Percentiles rank a stretch among this genome's conserved stretches.
Conservation (phyloP, 192 early-diverging fungal species). For the Cetraspora pellucida region DNA sequence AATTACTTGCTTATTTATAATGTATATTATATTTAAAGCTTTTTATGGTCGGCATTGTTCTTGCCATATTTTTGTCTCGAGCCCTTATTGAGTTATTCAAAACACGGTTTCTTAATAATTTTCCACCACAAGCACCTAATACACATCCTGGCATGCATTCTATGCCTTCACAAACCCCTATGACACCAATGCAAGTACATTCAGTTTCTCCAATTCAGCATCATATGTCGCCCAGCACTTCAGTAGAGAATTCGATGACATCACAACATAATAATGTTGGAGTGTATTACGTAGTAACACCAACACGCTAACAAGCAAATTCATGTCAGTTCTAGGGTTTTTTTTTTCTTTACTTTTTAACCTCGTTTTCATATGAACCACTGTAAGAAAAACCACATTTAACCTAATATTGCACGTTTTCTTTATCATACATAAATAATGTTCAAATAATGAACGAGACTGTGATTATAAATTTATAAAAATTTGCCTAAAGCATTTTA, state of each 20-base stretch:
- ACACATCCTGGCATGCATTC: not conserved
- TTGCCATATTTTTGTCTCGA: not conserved
- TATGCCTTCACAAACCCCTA: not conserved
- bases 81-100: not conserved
- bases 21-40: not conserved
- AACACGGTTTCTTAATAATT: not conserved
- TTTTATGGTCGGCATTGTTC: slow-evolving; percentile 6
- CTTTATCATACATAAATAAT: no score
- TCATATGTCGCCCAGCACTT: not conserved
- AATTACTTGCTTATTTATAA: not conserved
- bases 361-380: no score
- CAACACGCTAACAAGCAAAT: not conserved
- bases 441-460: no score
- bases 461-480: no score
- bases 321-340: no score
- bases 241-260: not conserved
- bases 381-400: no score
- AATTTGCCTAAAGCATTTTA: no score
- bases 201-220: not conserved
- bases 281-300: slow-evolving; percentile 4
- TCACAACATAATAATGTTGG: slow-evolving; percentile 3
- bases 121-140: not conserved
- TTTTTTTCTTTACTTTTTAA: no score
- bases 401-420: no score
- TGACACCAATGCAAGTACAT: not conserved